These are phyloP conservation scores for Magnusiomyces suaveolens DNA, from an alignment of 1,139 yeast genomes.

Conservation along the genomic window DNA sequence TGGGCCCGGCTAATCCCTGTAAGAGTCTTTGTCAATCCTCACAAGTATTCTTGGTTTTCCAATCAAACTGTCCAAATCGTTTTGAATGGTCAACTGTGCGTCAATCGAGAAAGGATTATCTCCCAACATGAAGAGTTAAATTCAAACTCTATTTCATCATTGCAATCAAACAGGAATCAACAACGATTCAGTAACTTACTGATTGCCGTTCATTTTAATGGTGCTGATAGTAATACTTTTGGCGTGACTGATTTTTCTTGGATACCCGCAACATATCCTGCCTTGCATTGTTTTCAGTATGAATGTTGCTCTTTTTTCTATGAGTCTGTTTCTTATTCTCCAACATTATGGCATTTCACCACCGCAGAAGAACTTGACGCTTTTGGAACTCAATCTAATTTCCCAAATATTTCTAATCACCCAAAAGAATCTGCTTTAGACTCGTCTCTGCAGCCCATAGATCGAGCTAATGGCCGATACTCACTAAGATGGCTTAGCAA, in stretches of 20 bases:
- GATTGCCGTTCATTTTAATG: not conserved
- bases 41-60: conserved; percentile 1
- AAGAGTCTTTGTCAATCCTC: not conserved
- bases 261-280: not conserved
- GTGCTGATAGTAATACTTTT: not conserved
- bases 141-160: no score
- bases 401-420: not conserved
- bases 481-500: not conserved
- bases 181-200: not conserved
- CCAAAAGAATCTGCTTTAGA: not conserved
- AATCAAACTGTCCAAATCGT: not conserved
- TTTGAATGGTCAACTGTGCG: not conserved
- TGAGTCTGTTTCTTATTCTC: not conserved
- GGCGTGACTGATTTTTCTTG: not conserved
- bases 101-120: not conserved
- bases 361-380: not conserved
- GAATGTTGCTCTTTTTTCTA: not conserved
- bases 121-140: no score
- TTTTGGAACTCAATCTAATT: not conserved
- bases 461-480: no score
- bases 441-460: not conserved
- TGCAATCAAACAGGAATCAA: no score
- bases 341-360: not conserved
- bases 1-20: not conserved
- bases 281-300: not conserved